Base-by-base conservation (phyloP, 495 filamentous ascomycete genomes). In the Penicillium paxilli region DNA sequence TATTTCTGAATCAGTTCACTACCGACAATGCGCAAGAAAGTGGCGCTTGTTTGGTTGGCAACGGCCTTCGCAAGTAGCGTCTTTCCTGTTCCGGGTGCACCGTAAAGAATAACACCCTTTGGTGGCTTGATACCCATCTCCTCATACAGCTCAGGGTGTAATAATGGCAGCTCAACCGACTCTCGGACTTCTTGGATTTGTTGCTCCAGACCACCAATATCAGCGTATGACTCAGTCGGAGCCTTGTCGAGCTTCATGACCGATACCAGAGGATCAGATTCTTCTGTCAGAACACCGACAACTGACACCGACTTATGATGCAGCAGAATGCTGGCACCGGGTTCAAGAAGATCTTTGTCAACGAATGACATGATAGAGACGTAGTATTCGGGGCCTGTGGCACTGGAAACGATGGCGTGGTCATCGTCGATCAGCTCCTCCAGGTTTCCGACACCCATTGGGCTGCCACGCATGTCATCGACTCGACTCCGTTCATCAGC, bases 301-400 rank as follows among this genome's bases (percentile, higher is more conserved):
- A 99, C 96, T 9, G 92, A 96, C 26, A 98, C 95, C 17, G 88
- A 91, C 74, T 99, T 99, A 74, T 99, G 94, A 65, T 99, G 94
- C 42, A 99, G 78, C 24, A 99, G 78, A 52, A 99, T 93, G 65
- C 91, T 96, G 16, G 94, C 92, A 48, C 94, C 94, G 5, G 94
- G 94, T 71, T 99, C 94, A 14, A 99, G 84, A 10, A 99, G 82
- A 64, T 99, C 94, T 74, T 99, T 99, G 78, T 99, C 94, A 33
- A 99, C 94, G 63, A 99, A 99, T 35, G 93, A 97, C 94, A 99
- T 99, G 81, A 99, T 99, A 47, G 92, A 96, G 54, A 99, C 94
- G 69, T 99, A 99, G 78, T 97, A 99, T 70, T 99, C 94, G 2
- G 94, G 95, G 0, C 94, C 94, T 11, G 95, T 97, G 4, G 95